Base-by-base conservation (phyloP, 2,329 filamentous ascomycete genomes). In the Talaromyces sp. region DNA sequence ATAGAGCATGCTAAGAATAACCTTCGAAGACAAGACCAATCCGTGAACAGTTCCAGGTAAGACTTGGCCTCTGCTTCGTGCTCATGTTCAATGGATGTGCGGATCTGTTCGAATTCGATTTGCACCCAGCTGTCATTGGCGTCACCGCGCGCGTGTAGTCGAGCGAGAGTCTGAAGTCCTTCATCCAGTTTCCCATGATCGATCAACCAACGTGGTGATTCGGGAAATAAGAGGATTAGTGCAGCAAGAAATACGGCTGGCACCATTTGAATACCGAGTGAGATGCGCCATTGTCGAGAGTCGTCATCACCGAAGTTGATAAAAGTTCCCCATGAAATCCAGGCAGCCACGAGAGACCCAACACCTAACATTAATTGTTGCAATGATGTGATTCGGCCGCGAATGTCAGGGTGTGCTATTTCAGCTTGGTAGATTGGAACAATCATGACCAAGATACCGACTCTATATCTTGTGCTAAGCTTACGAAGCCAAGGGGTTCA, bases 341-440 rank as follows among this genome's bases (percentile, higher is more conserved):
- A 92, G 0, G 86, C 82, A 0, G 90, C 90, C 17, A 86, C 76
- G 1, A 95, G 81, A 17, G 89, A 79, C 60, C 90, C 90, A 29
- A 93, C 83, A 1, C 89, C 90, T 56, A 93, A 73, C 89, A 93
- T 93, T 70, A 93, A 92, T 68, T 93, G 90, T 72, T 93, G 90
- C 3, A 93, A 78, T 31, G 86, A 84, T 0, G 89, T 92, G 32
- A 95, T 83, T 64, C 86, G 80, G 13, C 90, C 90, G 71, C 90
- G 84, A 68, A 93, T 93, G 61, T 82, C 83, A 1, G 90, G 90
- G 70, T 93, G 90, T 3, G 88, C 55, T 49, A 93, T 81, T 69
- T 95, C 90, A 24, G 88, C 89, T 70, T 93, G 90, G 71, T 92
- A 93, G 0, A 93, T 74, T 2, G 89, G 86, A 41, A 88, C 78